A percentile compares a stretch with the other conserved stretches of the same genome.
These are phyloP conservation scores for Apiospora sp. DNA, from an alignment of 2,329 filamentous ascomycete genomes.

Conservation along the genomic window DNA sequence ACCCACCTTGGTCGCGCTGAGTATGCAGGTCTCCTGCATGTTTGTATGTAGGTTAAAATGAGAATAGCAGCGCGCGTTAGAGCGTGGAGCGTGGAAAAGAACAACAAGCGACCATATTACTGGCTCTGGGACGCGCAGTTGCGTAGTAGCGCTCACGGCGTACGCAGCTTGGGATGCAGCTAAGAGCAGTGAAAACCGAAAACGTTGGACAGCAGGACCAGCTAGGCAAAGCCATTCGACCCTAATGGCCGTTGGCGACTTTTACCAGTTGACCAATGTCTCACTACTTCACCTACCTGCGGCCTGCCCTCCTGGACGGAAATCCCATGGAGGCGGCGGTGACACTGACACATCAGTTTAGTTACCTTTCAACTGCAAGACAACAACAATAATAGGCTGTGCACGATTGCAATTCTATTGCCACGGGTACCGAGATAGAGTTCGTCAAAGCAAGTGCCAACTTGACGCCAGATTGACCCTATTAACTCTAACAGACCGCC, in stretches of 20 bases:
- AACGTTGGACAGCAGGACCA: background rate
- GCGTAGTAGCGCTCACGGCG: background rate
- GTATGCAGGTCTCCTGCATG: conserved; percentile 37
- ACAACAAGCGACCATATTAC: conserved; percentile 3
- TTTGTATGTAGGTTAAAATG: conserved; percentile 23
- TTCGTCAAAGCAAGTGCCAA: conserved; percentile 18
- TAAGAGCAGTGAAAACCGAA: conserved; percentile 14
- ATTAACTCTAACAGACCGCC: conserved; percentile 20
- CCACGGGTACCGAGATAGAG: conserved; percentile 19
- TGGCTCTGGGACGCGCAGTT: conserved; percentile 9
- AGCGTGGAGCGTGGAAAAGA: conserved; percentile 1
- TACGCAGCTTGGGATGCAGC: background rate
- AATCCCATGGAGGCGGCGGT: background rate
- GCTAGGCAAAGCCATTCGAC: conserved; percentile 12
- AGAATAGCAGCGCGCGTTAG: conserved; percentile 23
- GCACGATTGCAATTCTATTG: background rate
- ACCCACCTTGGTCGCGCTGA: conserved; percentile 32
- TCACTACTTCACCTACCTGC: conserved; percentile 9
- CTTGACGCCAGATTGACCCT: conserved; percentile 4
- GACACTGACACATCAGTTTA: conserved; percentile 9
- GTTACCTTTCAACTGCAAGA: background rate
- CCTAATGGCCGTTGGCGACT: conserved; percentile 17
- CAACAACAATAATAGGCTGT: background rate
- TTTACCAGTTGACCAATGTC: background rate
- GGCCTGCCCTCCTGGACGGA: background rate